Evolutionary conservation across 345 rosid genomes (phyloP), one percentile per base, ranked within the genome.

Genomic region (Brassica carinata): DNA sequence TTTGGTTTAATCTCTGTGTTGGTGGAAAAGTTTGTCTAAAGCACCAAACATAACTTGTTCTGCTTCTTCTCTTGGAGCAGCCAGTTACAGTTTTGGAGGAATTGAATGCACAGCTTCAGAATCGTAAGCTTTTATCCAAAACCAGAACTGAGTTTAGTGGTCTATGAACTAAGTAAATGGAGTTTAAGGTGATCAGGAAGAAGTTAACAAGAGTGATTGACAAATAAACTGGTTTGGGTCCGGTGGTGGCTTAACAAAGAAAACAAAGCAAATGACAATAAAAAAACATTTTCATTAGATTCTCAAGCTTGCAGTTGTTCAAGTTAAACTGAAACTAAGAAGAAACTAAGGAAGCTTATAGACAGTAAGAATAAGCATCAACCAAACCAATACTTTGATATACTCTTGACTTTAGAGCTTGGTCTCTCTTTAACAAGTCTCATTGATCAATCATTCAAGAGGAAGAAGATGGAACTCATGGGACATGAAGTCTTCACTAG

Each of bases 401-500:
- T 34, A 55, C 33, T 33, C 65, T 71, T 48, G 26, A 48, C 40
- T 69, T 48, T 13, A 48, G 36, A 62, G 62, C 3, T 23, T 48
- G 26, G 11, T 45, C 19, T 6, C n/a, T 23, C 73, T 69, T 69
- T 23, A 68, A 3, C 34, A 68, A 68, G 3, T 48, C 40, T 45
- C 62, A 68, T 18, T 70, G 58, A 65, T 9, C 38, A 7, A 59
- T 36, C 33, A 5, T 36, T 89, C 86, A 87, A 86, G 57, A 27
- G 93, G 89, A 77, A 93, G 87, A 74, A 93, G 88, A 71, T 89
- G 85, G 69, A 89, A 96, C 77, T 96, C 99, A 78, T 96, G 99
- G 15, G 99, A 92, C 99, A 96, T 96, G 76, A 87, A 91, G 82
- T 93, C 99, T 88, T 93, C 98, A 55, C 92, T 85, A n/a, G 97